Percentiles rank a stretch among this genome's conserved stretches.
Evolutionary conservation across 805 yeast genomes (phyloP).

Genomic region (Pichia gijzeniarum): DNA sequence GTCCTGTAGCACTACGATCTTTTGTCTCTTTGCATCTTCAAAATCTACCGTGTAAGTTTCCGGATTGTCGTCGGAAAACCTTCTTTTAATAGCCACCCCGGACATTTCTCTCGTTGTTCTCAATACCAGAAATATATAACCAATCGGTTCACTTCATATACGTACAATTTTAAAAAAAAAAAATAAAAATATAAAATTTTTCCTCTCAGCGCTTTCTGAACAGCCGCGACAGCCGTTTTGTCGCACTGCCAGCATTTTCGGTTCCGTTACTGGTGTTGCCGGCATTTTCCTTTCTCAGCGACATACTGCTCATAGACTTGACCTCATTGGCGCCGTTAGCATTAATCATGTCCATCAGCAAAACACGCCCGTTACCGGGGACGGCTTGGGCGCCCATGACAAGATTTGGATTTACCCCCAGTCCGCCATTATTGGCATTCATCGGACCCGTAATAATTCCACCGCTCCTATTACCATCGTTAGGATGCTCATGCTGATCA

Average conservation of each 20-base stretch:
- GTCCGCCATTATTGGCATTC: constrained; percentile 4
- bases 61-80: not conserved
- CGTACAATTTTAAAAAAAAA: not conserved
- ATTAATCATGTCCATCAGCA: constrained; percentile 26
- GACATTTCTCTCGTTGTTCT: not conserved
- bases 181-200: constrained; percentile 2
- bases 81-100: constrained; percentile 1
- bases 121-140: not conserved
- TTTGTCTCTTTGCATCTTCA: not conserved
- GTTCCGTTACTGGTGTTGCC: not conserved
- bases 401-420: constrained; percentile 4
- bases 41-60: not conserved
- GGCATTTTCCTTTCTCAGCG: too few species aligned
- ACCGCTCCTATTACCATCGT: constrained; percentile 5
- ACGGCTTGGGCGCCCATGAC: constrained; percentile 5
- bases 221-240: constrained; percentile 10
- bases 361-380: constrained; percentile 25
- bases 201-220: constrained; percentile 4
- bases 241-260: constrained; percentile 1
- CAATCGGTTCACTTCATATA: not conserved
- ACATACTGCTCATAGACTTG: too few species aligned
- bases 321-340: not conserved
- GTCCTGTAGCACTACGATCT: not conserved
- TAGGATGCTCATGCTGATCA: constrained; percentile 13
- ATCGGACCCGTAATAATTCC: constrained; percentile 5